Evolutionary conservation across 1,284 basidiomycete genomes (phyloP), one percentile per base, ranked within the genome.

Genomic region (Ceratobasidium sp.): DNA sequence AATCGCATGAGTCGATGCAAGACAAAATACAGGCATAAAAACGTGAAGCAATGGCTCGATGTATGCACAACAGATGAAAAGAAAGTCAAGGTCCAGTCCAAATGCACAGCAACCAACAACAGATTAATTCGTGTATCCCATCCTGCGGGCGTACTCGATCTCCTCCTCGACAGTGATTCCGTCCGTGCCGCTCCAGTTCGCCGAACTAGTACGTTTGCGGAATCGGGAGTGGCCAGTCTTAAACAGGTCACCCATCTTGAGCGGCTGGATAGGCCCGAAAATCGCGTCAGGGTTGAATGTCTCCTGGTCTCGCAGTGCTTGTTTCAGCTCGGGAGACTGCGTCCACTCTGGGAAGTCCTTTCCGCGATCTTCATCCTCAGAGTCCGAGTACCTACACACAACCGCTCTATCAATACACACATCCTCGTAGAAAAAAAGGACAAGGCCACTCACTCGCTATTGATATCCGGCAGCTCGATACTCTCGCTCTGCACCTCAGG

Each of bases 121-220:
- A 52, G 4, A 52, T 49, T 61, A 73, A 32, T 77, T 76, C 77
- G 83, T 85, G 83, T 91, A 98, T 3, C 95, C 95, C 96, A 98
- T 98, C 74, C 92, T 85, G 78, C 86, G 87, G 2, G 91, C 93
- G 79, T 98, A 98, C 77, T 95, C 92, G 73, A 85, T 83, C 82
- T 96, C 89, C 81, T 98, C 96, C 75, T 91, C 88, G 44, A 84
- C 81, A 7, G 94, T 96, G 76, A 98, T 83, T 43, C 89, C 86
- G 82, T 98, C 96, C 16, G 90, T 83, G 18, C 93, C 94, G 18
- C 88, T 87, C 96, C 96, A 98, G 80, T 97, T 97, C 50, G 96
- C 96, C 21, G 94, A 96, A 78, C 93, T 95, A 7, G 94, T 94
- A 67, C 96, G 86, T 14, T 92, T 91, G 73, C 95, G 86, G 84